These are phyloP conservation scores for Nakazawaea ambrosiae DNA, from an alignment of 805 yeast species.

Conservation along the genomic window DNA sequence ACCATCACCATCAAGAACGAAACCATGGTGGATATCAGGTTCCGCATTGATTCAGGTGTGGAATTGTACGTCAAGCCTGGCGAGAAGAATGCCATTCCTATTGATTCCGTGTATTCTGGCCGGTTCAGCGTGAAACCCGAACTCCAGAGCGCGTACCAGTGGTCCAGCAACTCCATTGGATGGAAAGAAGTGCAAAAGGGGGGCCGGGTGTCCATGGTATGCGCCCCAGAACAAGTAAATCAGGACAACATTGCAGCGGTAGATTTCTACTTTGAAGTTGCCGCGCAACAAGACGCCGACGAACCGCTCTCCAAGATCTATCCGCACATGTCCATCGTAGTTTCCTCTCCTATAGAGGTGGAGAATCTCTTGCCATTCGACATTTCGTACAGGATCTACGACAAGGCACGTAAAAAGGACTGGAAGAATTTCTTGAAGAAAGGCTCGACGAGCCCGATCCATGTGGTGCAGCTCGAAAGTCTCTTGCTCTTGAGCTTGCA, in stretches of 20 bases:
- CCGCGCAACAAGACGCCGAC: conserved; percentile 52
- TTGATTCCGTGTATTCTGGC: conserved; percentile 56
- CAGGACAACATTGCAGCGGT: conserved; percentile 27
- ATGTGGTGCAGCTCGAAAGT: conserved; percentile 70
- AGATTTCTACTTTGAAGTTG: conserved; percentile 64
- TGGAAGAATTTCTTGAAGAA: conserved; percentile 56
- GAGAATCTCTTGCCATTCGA: conserved; percentile 84
- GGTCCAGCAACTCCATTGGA: conserved; percentile 56
- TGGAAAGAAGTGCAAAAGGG: conserved; percentile 58
- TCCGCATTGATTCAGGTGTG: conserved; percentile 29
- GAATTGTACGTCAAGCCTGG: conserved; percentile 44
- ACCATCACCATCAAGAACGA: conserved; percentile 64
- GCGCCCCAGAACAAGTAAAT: conserved; percentile 41
- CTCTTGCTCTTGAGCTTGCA: conserved; percentile 64
- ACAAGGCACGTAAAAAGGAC: conserved; percentile 61
- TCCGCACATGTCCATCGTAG: conserved; percentile 73
- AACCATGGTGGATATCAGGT: conserved; percentile 49
- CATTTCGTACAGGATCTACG: conserved; percentile 65
- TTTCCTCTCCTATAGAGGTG: conserved; percentile 82
- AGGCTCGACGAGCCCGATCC: conserved; percentile 68
- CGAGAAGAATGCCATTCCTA: conserved; percentile 60
- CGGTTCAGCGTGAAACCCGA: conserved; percentile 57
- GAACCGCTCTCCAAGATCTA: conserved; percentile 71
- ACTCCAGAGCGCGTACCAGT: conserved; percentile 45
- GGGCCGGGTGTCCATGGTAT: conserved; percentile 52